Base-by-base conservation (phyloP, 176 grass and related monocot species). In the Phoenix dactylifera region DNA sequence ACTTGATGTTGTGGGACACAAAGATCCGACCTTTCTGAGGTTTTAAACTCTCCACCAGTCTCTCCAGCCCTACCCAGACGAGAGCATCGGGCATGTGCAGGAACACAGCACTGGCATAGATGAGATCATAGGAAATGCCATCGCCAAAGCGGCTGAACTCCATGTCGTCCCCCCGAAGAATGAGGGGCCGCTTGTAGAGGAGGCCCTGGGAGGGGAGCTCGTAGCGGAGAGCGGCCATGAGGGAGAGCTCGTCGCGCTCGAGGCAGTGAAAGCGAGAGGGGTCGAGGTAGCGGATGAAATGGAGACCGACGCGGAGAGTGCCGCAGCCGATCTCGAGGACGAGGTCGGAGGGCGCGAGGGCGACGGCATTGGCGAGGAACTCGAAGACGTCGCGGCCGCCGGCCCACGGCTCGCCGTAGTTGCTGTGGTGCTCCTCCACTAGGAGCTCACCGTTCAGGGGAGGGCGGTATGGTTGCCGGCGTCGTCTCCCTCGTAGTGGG, bases 381-480 rank as follows among this genome's bases (percentile, higher is more conserved):
- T 91, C 87, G 1, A 97, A 97, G 15, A 97, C 75, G 5, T 91
- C 83, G 1, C 87, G 86, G 50, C 90, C 92, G 15, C 92, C 87
- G 0, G 92, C 92, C 92, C 92, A 91, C 0, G 92, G 87, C 52
- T 97, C 92, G 1, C 92, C 83, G 19, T 97, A 97, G 55, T 97
- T 97, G 48, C 92, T 97, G 65, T 97, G 92, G 75, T 97, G 92
- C 78, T 97, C 92, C 63, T 97, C 92, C 5, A 97, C 92, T 5
- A 97, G 81, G 28, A 97, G 80, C 59, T 91, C 86, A 0, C 83
- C 80, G 0, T 80, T 52, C 83, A 90, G 3, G 81, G 83, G 39
- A 95, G 73, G 9, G 77, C 74, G 0, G 90, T 95, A 82, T 88
- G 92, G 52, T 87, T 90, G 19, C 54, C 59, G 18, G 60, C 69